phyloP scores from a whole-genome alignment of 2,329 filamentous ascomycete genomes.

The Talaromyces albobiverticillius region DNA sequence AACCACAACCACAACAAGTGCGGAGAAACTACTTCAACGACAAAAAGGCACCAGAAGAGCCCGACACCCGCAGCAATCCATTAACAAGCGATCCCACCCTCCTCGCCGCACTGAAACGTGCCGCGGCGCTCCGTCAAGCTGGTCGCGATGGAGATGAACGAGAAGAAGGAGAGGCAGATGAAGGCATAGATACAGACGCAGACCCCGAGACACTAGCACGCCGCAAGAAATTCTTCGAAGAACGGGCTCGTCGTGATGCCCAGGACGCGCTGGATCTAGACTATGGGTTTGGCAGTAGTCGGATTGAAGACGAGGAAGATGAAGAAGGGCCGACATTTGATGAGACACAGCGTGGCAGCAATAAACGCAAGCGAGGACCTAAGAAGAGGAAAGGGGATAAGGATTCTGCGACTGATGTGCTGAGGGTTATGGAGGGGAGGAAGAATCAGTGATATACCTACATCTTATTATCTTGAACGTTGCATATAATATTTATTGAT shows the following conservation, averaged over 20 bases:
- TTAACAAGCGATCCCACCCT: slow-evolving; percentile 71
- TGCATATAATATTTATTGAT: too few relatives aligned
- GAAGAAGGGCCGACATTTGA: slow-evolving; percentile 46
- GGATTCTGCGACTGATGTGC: slow-evolving; percentile 73
- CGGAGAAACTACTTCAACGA: slow-evolving; percentile 50
- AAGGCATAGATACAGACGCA: slow-evolving; percentile 40
- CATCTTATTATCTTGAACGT: not conserved
- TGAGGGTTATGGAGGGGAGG: slow-evolving; percentile 70
- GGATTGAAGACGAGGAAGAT: slow-evolving; percentile 85
- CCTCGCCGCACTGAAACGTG: slow-evolving; percentile 80
- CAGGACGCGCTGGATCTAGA: slow-evolving; percentile 90
- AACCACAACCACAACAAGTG: slow-evolving; percentile 20
- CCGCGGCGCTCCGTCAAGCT: slow-evolving; percentile 58
- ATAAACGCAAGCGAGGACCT: slow-evolving; percentile 53
- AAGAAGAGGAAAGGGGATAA: slow-evolving; percentile 53
- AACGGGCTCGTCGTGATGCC: slow-evolving; percentile 56
- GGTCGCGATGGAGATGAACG: slow-evolving; percentile 2
- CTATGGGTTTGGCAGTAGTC: slow-evolving; percentile 85
- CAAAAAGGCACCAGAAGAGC: slow-evolving; percentile 51
- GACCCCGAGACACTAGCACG: slow-evolving; percentile 65
- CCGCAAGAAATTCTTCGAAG: slow-evolving; percentile 70
- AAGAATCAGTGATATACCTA: slow-evolving; percentile 38
- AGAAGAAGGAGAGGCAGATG: slow-evolving; percentile 1
- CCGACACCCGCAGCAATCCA: slow-evolving; percentile 40
- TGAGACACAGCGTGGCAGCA: slow-evolving; percentile 36